phyloP scores from a whole-genome alignment of 345 rosid species.

The Streptanthus diversifolius region DNA sequence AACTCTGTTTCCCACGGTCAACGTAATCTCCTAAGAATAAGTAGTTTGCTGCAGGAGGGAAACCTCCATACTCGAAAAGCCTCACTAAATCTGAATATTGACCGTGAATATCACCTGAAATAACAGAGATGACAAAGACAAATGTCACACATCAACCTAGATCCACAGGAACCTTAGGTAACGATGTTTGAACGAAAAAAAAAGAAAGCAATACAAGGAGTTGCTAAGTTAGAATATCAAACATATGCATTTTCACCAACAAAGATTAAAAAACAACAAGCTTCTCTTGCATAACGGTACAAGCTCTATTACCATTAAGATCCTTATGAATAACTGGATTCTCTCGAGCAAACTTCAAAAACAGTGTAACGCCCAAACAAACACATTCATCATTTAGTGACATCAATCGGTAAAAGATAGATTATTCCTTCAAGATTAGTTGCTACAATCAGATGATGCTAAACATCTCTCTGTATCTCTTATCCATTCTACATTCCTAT shows the following conservation, averaged over 20 bases:
- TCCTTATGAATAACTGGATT: not conserved
- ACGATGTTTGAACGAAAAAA: not conserved
- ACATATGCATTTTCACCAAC: not conserved
- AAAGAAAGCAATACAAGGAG: not conserved
- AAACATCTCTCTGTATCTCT: not conserved
- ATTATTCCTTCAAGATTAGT: not conserved
- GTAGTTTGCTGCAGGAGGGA: constrained; percentile 49
- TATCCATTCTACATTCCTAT: not conserved
- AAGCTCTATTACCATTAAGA: not conserved
- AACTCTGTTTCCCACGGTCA: constrained; percentile 29
- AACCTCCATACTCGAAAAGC: constrained; percentile 52
- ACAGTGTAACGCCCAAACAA: not conserved
- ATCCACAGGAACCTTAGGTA: not conserved
- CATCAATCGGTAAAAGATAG: not conserved
- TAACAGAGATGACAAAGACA: not conserved
- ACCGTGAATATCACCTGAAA: constrained; percentile 47
- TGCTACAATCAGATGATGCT: not conserved
- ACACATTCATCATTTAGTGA: constrained; percentile 1
- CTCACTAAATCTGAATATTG: constrained; percentile 37
- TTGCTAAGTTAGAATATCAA: not conserved
- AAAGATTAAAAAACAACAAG: not conserved
- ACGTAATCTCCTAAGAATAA: constrained; percentile 32
- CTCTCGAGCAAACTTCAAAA: not conserved
- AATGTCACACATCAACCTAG: not conserved
- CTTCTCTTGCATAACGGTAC: not conserved